These are phyloP conservation scores for Boletus sensibilis DNA, from an alignment of 768 basidiomycete genomes.

Conservation along the genomic window DNA sequence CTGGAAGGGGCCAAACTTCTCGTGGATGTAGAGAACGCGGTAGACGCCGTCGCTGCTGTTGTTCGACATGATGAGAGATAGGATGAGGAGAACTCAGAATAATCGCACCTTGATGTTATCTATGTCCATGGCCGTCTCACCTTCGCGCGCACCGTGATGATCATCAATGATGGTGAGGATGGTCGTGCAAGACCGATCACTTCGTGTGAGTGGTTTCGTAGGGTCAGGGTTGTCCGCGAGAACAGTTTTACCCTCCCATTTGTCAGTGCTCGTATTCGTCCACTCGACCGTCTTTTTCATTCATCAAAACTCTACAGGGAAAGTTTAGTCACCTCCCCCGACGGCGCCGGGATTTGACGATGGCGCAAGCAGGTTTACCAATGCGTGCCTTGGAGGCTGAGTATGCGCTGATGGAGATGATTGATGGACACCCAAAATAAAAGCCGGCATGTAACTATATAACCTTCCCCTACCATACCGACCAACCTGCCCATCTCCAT, in stretches of 20 bases:
- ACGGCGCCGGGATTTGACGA: neutral
- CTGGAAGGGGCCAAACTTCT: neutral
- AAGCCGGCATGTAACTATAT: neutral
- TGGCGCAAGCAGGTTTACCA: constrained; percentile 1
- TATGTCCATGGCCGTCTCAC: neutral
- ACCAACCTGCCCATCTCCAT: neutral
- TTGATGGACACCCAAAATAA: neutral
- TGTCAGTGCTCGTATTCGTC: no score
- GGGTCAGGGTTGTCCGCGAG: no score
- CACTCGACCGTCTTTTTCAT: no score
- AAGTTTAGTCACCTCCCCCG: neutral
- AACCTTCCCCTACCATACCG: neutral
- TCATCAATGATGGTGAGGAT: neutral
- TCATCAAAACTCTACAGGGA: neutral
- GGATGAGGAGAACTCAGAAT: neutral
- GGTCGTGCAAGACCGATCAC: neutral
- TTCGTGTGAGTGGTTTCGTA: neutral
- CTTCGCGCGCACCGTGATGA: neutral
- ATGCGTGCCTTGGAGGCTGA: neutral
- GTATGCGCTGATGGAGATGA: neutral
- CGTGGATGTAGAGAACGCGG: neutral
- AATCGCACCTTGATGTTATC: neutral
- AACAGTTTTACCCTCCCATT: no score
- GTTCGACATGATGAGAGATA: neutral
- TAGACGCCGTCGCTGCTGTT: neutral